Base-by-base conservation (phyloP, 164 flowering plant species). In the Aristolochia californica region DNA sequence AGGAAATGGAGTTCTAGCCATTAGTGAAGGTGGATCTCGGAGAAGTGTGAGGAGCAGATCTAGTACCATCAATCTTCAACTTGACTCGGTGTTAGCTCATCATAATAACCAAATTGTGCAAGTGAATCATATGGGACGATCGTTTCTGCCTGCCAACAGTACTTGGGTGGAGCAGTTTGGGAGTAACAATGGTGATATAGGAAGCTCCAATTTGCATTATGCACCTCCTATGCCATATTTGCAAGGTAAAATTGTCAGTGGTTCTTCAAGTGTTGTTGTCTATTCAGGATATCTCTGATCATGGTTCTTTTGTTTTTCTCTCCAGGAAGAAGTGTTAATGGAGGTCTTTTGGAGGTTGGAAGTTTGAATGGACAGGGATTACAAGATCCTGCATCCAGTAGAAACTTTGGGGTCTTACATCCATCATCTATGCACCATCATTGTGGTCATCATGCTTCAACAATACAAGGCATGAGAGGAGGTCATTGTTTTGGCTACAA, bases 1-100 rank as follows among this genome's bases (percentile, higher is more conserved):
- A 65, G 73, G 68, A 21, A 71, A 57, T 66, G 69, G 60, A 9
- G 16, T 40, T 49, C 45, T 63, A 15, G 44, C 77, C 5, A 27
- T 66, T 45, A 62, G 73, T 64, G 87, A 77, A 54, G 69, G 24
- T 49, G 56, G 62, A 60, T 59, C 72, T 53, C 77, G 57, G 17
- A 74, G 78, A 65, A 76, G 78, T 59, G 74, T 73, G 58, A 73
- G 84, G 63, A 75, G 76, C 51, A 74, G 79, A 63, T 60, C 74
- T 28, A 73, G 58, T 66, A 62, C 74, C 61, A 53, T 68, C 62
- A 75, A 71, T 17, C 61, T 65, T 40, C 70, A 67, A 25, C 23
- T 68, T 23, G 81, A 74, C 47, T 61, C 83, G 57, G 58, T 69
- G 61, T 47, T 70, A 63, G 54, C 74, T 5, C 78, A 68, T 62